Evolutionary conservation across 371 early-diverging fungal species (phyloP).

Genomic region (Mortierella sp.): DNA sequence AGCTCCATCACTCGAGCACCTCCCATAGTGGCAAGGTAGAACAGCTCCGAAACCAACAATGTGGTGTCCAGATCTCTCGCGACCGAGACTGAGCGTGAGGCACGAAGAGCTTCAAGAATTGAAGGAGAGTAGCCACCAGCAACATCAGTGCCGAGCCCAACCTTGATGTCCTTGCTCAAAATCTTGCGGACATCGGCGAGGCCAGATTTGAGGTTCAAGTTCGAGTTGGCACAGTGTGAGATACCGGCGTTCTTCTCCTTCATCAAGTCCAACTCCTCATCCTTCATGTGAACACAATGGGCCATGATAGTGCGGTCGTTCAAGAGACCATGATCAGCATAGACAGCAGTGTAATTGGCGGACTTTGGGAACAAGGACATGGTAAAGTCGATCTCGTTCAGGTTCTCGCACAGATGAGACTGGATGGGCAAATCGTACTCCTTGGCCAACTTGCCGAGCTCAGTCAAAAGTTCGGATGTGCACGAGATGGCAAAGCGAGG

Average conservation of each 20-base stretch:
- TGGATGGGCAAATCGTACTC: conserved; percentile 78
- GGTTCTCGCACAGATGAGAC: conserved; percentile 88
- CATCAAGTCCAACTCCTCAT: conserved; percentile 75
- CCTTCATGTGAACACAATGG: conserved; percentile 90
- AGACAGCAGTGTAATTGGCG: conserved; percentile 80
- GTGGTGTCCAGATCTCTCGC: conserved; percentile 51
- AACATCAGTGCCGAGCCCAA: conserved; percentile 95
- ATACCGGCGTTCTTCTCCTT: conserved; percentile 73
- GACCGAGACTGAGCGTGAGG: conserved; percentile 77
- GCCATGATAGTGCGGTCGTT: conserved; percentile 84
- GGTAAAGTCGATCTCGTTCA: conserved; percentile 79
- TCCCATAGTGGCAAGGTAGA: conserved; percentile 93
- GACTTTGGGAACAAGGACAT: conserved; percentile 75
- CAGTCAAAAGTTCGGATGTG: conserved; percentile 71
- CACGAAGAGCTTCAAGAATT: conserved; percentile 89
- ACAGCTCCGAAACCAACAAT: conserved; percentile 71
- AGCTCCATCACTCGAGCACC: conserved; percentile 86
- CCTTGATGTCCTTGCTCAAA: conserved; percentile 74
- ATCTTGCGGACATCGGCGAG: conserved; percentile 83
- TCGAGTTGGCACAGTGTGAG: conserved; percentile 92
- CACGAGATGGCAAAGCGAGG: conserved; percentile 93
- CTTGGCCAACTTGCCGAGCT: conserved; percentile 75
- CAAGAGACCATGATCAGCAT: conserved; percentile 76
- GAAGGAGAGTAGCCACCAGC: conserved; percentile 89
- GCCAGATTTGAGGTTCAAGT: conserved; percentile 87